Evolutionary conservation across 768 basidiomycete species (phyloP).

Genomic region (Lentinus brumalis): DNA sequence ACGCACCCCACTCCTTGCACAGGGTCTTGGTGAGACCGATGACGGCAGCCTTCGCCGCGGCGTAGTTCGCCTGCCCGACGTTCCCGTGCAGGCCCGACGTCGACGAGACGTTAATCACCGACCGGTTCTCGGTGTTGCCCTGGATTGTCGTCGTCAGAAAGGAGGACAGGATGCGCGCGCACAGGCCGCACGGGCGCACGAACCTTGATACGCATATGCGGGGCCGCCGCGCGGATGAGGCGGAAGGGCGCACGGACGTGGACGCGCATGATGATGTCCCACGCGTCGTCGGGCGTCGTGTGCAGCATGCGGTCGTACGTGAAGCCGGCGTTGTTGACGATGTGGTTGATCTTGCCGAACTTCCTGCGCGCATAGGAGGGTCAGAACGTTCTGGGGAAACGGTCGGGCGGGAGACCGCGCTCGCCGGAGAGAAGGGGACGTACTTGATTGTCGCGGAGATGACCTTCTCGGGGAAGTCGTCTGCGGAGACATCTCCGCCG

Average conservation of each 20-base stretch:
- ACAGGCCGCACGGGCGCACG: constrained; percentile 1
- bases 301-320: constrained; percentile 89
- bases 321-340: constrained; percentile 84
- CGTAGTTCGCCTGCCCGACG: constrained; percentile 84
- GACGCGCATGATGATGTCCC: constrained; percentile 79
- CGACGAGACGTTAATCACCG: constrained; percentile 81
- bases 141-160: not conserved
- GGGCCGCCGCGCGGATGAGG: constrained; percentile 80
- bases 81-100: constrained; percentile 85
- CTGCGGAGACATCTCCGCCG: constrained; percentile 78
- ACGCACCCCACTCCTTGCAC: constrained; percentile 85
- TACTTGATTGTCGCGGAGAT: constrained; percentile 76
- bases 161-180: not conserved
- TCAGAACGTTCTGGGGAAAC: not conserved
- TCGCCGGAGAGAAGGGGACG: constrained; percentile 30
- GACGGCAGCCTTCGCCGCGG: constrained; percentile 78
- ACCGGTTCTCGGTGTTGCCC: constrained; percentile 67
- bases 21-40: constrained; percentile 83
- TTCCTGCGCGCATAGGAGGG: constrained; percentile 43
- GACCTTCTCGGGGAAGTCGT: constrained; percentile 80
- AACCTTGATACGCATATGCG: constrained; percentile 80
- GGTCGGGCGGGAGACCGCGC: not conserved
- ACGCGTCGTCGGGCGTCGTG: constrained; percentile 81
- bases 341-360: constrained; percentile 85
- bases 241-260: constrained; percentile 88